Evolutionary conservation across 257 asterid species (phyloP).

Genomic region (Solanum lycopersicoides): DNA sequence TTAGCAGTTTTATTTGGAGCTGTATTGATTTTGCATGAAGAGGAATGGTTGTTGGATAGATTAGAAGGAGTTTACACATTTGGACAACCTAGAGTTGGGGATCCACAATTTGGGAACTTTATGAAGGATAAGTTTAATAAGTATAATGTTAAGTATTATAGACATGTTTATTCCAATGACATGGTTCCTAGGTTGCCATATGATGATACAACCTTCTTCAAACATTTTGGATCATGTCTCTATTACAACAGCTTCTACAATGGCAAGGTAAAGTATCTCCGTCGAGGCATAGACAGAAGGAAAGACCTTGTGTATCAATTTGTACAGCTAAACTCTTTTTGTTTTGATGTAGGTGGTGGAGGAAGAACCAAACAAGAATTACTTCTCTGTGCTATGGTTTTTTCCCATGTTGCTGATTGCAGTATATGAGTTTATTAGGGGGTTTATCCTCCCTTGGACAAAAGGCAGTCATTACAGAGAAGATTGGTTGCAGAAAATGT

Average conservation of each 20-base stretch:
- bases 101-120: constrained; percentile 50
- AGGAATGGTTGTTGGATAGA: constrained; percentile 30
- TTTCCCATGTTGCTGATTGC: constrained; percentile 43
- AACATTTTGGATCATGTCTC: constrained; percentile 65
- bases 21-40: constrained; percentile 37
- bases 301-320: background rate
- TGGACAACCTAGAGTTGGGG: constrained; percentile 82
- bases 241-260: constrained; percentile 51
- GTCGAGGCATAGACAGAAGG: background rate
- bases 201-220: constrained; percentile 50
- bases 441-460: constrained; percentile 35
- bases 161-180: constrained; percentile 55
- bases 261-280: constrained; percentile 32
- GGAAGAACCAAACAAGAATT: constrained; percentile 73
- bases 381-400: constrained; percentile 39
- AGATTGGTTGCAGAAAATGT: constrained; percentile 28
- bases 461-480: constrained; percentile 42
- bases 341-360: constrained; percentile 31
- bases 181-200: constrained; percentile 69
- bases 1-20: constrained; percentile 42
- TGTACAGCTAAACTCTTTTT: too few relatives aligned
- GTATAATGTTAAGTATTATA: constrained; percentile 30
- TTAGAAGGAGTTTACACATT: constrained; percentile 71
- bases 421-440: constrained; percentile 39
- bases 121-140: constrained; percentile 32